Conservation (phyloP, 305 asterid species). For the Plantago coronopus region DNA sequence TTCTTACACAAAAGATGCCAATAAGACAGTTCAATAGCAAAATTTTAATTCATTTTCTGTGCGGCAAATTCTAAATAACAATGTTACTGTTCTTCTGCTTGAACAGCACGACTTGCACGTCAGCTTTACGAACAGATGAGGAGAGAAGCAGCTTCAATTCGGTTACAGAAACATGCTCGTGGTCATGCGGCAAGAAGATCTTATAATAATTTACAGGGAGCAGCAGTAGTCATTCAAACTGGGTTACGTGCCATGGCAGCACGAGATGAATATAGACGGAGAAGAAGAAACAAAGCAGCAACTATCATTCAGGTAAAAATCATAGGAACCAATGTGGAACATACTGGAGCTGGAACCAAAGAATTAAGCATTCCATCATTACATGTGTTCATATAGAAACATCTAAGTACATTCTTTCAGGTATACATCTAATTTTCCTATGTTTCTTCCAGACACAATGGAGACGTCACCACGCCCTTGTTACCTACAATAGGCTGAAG, state of each 20-base stretch:
- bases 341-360: neutral
- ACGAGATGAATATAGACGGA: conserved; percentile 64
- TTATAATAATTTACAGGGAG: conserved; percentile 55
- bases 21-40: neutral
- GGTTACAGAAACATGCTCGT: conserved; percentile 79
- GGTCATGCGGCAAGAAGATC: conserved; percentile 64
- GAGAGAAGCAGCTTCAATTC: conserved; percentile 85
- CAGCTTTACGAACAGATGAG: conserved; percentile 65
- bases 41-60: neutral
- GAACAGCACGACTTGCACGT: conserved; percentile 76
- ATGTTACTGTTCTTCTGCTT: conserved; percentile 17
- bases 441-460: conserved; percentile 58
- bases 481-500: conserved; percentile 52
- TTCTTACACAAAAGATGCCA: neutral
- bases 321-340: conserved; percentile 7
- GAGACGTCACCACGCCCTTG: conserved; percentile 69
- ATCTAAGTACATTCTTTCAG: conserved; percentile 2
- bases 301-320: conserved; percentile 62
- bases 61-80: conserved; percentile 9
- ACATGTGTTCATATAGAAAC: neutral
- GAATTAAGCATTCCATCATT: conserved; percentile 5
- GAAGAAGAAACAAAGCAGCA: conserved; percentile 80
- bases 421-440: conserved; percentile 10
- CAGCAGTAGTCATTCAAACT: conserved; percentile 73
- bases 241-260: conserved; percentile 86